Evolutionary conservation across 169 alveolate genomes (phyloP).

Genomic region (Plasmodium gonderi): DNA sequence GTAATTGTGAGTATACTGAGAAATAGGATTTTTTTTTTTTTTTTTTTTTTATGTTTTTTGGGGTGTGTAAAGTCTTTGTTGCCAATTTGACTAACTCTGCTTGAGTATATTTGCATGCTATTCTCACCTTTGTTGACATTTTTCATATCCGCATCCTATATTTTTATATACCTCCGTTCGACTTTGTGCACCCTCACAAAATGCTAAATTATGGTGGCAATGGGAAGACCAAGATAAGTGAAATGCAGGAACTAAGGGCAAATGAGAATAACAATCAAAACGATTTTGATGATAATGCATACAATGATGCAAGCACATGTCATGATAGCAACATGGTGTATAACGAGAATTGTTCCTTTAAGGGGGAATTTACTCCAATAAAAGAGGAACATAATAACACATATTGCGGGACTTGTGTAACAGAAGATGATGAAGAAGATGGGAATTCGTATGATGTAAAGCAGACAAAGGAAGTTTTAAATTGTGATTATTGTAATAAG

Average conservation of each 20-base stretch:
- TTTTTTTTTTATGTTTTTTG: too few relatives aligned
- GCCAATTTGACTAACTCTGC: too few relatives aligned
- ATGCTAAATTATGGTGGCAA: conserved; percentile 7
- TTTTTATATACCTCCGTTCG: neutral
- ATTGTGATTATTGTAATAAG: conserved; percentile 32
- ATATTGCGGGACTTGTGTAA: neutral
- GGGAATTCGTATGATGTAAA: neutral
- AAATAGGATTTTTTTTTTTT: too few relatives aligned
- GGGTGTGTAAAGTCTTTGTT: too few relatives aligned
- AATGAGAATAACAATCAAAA: neutral
- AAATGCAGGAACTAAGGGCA: conserved; percentile 26
- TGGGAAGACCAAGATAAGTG: conserved; percentile 17
- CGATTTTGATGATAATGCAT: neutral
- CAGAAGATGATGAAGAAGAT: neutral
- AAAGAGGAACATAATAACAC: neutral
- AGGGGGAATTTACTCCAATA: neutral
- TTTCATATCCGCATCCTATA: too few relatives aligned
- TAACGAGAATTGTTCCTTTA: neutral
- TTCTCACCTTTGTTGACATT: too few relatives aligned
- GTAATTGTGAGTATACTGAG: too few relatives aligned
- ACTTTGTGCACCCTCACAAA: neutral
- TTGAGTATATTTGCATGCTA: too few relatives aligned
- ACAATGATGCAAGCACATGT: conserved; percentile 1
- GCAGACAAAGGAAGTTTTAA: conserved; percentile 22
- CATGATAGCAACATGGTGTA: conserved; percentile 23